These are phyloP conservation scores for Gnomoniopsis sp. DNA, from an alignment of 2,329 filamentous ascomycete species.

Conservation along the genomic window DNA sequence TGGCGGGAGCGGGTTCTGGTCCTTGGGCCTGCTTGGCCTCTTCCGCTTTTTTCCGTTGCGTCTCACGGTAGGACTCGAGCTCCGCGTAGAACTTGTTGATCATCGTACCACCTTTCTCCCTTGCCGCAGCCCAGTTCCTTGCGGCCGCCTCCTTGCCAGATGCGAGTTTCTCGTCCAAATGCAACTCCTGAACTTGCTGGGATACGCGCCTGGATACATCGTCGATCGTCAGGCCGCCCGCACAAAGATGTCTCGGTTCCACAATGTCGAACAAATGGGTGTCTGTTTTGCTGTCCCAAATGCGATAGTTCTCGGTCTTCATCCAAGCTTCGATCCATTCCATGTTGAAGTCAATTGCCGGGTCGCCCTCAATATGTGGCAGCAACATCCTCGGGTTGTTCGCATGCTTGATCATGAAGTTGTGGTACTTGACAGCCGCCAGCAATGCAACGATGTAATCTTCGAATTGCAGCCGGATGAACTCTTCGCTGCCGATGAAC, in stretches of 20 bases:
- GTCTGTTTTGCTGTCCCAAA: constrained; percentile 80
- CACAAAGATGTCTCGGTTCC: constrained; percentile 88
- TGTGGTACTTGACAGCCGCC: constrained; percentile 85
- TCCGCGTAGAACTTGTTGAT: constrained; percentile 89
- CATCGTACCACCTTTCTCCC: constrained; percentile 81
- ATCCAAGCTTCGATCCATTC: constrained; percentile 90
- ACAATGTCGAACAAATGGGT: constrained; percentile 91
- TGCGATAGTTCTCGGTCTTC: constrained; percentile 82
- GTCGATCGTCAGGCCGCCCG: constrained; percentile 87
- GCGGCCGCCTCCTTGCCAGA: constrained; percentile 80
- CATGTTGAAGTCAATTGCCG: constrained; percentile 74
- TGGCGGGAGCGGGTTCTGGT: constrained; percentile 39
- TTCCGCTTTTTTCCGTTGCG: constrained; percentile 62
- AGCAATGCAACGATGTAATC: constrained; percentile 90
- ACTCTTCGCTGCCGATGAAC: constrained; percentile 94
- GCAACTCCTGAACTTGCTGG: constrained; percentile 89
- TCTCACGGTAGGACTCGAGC: constrained; percentile 76
- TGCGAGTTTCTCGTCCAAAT: constrained; percentile 86
- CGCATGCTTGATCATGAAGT: constrained; percentile 53
- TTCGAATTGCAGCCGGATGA: constrained; percentile 95
- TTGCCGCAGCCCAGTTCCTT: constrained; percentile 83
- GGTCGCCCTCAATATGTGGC: constrained; percentile 74
- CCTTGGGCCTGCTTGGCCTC: constrained; percentile 36
- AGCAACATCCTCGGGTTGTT: constrained; percentile 60
- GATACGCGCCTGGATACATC: constrained; percentile 88